Evolutionary conservation across 805 yeast genomes (phyloP).

Genomic region (Candida endomychidarum): DNA sequence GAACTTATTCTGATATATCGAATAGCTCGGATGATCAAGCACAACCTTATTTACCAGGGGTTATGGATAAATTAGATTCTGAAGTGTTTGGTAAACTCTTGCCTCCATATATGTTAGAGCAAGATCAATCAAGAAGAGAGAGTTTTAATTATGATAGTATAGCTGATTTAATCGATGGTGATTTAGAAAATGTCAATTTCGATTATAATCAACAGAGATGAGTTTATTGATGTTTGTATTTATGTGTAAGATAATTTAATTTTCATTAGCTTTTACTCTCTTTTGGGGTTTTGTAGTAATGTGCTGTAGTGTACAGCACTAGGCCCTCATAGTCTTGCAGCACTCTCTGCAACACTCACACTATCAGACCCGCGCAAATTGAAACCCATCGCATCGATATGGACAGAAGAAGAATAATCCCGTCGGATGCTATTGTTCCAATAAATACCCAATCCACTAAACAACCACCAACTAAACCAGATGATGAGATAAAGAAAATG

Average conservation of each 20-base stretch:
- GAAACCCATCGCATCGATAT: conserved; percentile 19
- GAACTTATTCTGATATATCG: conserved; percentile 8
- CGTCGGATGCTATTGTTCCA: conserved; percentile 50
- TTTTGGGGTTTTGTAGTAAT: no score
- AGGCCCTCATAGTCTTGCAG: no score
- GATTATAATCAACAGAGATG: not conserved
- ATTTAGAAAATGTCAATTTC: conserved; percentile 1
- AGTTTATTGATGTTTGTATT: not conserved
- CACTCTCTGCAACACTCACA: no score
- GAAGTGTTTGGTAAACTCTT: conserved; percentile 80
- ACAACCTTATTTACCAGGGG: conserved; percentile 66
- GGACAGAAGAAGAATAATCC: conserved; percentile 85
- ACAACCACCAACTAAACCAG: not conserved
- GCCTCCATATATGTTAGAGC: conserved; percentile 74
- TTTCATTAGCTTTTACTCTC: no score
- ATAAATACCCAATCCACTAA: not conserved
- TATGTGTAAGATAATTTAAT: no score
- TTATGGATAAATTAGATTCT: conserved; percentile 81
- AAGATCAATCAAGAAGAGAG: conserved; percentile 8
- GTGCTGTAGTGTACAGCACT: no score
- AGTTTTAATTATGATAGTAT: conserved; percentile 10
- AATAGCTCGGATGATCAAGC: conserved; percentile 11
- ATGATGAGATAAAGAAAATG: conserved; percentile 37
- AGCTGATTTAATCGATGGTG: conserved; percentile 8
- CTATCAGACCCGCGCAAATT: no score